Evolutionary conservation across 139 green algal genomes (phyloP), one percentile per base, ranked within the genome.

Genomic region (Ettlia oleoabundans): DNA sequence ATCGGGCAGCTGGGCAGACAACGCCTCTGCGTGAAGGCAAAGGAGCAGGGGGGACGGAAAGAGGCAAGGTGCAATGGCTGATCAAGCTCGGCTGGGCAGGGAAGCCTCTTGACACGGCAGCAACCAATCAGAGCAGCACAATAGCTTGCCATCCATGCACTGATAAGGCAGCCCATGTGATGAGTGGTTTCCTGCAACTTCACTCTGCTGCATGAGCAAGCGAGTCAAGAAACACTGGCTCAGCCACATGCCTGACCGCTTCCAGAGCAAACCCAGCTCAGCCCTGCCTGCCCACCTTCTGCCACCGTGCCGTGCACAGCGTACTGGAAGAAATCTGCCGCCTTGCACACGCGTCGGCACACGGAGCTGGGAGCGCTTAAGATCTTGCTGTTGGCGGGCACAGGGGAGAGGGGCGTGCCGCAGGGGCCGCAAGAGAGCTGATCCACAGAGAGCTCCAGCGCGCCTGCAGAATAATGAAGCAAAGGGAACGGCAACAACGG

Each of bases 241-340:
- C n/a, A n/a, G n/a, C n/a, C n/a, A 6, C 61, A 2, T n/a, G 61
- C 28, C 2, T 67, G 61, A 67, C 9, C 9, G 61, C 61, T 38
- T 28, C 24, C 28, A 7, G 47, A 15, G 47, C 47, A 15, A 15
- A 15, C 47, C 47, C 10, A 15, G 13, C 13, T 10, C 47, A 15
- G 47, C 47, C 13, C 47, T 24, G 47, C 47, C 15, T 58, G 13
- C 47, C 22, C 53, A 81, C 75, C 75, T 63, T 83, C 43, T 37
- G 75, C 43, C 37, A 88, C 55, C 4, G 22, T 58, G 58, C 84
- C 84, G 32, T 78, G 78, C n/a, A 88, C 71, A 4, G 84, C 63
- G 65, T 88, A 88, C 24, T 83, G 61, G 43, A 78, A 83, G 42
- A 88, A 88, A 38, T 88, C 84, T 32, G 84, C 84, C 6, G 84